Conservation (phyloP, 169 alveolate genomes). For the Babesia ovata region DNA sequence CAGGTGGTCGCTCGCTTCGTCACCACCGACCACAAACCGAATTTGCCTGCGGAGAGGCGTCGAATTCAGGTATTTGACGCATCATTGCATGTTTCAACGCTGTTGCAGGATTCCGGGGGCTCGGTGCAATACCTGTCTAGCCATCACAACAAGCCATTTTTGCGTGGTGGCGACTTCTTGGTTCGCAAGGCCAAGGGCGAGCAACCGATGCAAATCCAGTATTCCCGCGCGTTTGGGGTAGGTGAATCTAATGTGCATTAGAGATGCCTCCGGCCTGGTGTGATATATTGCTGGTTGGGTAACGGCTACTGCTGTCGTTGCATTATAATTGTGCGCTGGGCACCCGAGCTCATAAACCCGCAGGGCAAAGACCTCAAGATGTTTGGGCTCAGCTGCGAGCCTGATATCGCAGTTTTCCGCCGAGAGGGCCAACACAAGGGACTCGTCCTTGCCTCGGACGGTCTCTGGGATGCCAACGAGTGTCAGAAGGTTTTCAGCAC, state of each 20-base stretch:
- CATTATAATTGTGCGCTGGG: no score
- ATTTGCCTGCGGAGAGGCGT: slow-evolving; percentile 69
- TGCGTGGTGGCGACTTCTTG: slow-evolving; percentile 83
- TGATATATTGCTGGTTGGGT: no score
- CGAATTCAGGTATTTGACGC: slow-evolving; percentile 61
- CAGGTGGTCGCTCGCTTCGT: slow-evolving; percentile 57
- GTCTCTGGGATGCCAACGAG: slow-evolving; percentile 79
- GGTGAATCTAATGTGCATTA: not conserved
- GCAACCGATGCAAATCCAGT: slow-evolving; percentile 85
- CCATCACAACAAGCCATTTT: slow-evolving; percentile 80
- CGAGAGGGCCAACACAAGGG: slow-evolving; percentile 58
- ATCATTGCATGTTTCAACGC: not conserved
- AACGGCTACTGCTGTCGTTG: no score
- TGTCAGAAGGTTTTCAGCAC: slow-evolving; percentile 65
- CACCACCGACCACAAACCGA: slow-evolving; percentile 80
- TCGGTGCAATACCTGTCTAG: slow-evolving; percentile 73
- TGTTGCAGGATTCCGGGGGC: slow-evolving; percentile 59
- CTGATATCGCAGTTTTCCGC: slow-evolving; percentile 68
- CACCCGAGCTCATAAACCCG: not conserved
- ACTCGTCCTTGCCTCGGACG: slow-evolving; percentile 79
- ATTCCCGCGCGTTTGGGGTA: slow-evolving; percentile 80
- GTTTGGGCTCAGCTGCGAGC: slow-evolving; percentile 75
- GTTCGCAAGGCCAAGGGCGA: slow-evolving; percentile 79
- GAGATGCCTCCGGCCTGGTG: no score
- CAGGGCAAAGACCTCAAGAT: slow-evolving; percentile 80